Base-by-base conservation (phyloP, 2,329 filamentous ascomycete genomes). In the Geosmithia putterillii region DNA sequence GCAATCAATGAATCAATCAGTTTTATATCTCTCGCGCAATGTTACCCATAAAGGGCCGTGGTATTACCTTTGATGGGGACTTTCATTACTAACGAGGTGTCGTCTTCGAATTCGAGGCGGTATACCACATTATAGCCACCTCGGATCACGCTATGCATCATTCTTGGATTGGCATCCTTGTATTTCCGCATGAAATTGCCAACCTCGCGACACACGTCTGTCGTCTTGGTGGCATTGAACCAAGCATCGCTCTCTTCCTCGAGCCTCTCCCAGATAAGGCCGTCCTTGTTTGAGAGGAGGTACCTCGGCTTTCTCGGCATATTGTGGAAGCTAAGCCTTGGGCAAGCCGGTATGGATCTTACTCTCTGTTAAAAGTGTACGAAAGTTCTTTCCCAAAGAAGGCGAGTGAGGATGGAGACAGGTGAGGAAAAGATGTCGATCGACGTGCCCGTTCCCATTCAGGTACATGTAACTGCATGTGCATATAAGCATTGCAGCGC, bases 41-140 rank as follows among this genome's bases (percentile, higher is more conserved):
- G 15, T 8, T 32, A 32, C 28, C 28, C 15, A 32, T 15, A 8
- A 8, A 32, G 15, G 28, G 8, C 8, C 8, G 28, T 15, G 28
- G 15, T 8, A 32, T 8, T 32, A 51, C 53, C 52, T 45, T 55
- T 54, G 35, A 46, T 47, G 21, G 57, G 54, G 20, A 59, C 46
- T 25, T 55, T 55, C 53, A 59, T 53, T 18, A 48, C 50, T 23
- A 40, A 50, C 5, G 59, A 61, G 19, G 56, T 53, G 40, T 54
- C 56, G 45, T 60, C 56, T 28, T 54, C 48, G 39, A 56, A 61
- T 40, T 60, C 52, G 4, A 60, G 47, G 12, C 55, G 56, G 42
- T 54, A 61, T 37, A 56, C 38, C 9, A 55, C 38, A 38, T 60
- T 59, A 35, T 57, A 59, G 3, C 53, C 56, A 3, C 58, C 57